Base-by-base conservation (phyloP, 345 rosid genomes). In the Mangifera indica region DNA sequence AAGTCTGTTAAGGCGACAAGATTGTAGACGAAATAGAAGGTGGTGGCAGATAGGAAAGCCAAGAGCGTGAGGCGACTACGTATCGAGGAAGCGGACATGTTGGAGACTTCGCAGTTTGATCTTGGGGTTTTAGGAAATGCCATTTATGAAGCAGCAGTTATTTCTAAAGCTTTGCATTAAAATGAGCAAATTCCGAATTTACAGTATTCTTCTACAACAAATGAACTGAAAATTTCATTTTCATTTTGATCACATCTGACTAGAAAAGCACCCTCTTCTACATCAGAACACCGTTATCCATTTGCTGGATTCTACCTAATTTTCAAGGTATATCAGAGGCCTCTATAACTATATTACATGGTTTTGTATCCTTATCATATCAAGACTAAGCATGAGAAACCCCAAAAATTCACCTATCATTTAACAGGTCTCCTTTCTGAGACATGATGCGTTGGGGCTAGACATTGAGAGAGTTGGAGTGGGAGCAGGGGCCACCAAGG, bases 41-140 rank as follows among this genome's bases (percentile, higher is more conserved):
- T 85, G 71, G 97, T 75, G 70, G 91, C 93, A 7, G 98, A 90
- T 81, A 94, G 89, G 64, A 94, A 67, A 46, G 91, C 91, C 20
- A 92, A 80, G 46, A 94, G 82, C 14, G 93, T 82, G 22, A 92
- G 58, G 67, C 91, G 96, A 52, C 89, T 78, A 29, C 86, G 83
- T 45, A 84, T 58, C 24, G 95, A 85, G 7, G 85, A 81, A 5
- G 81, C 64, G 46, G 88, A 65, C 90, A 87, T 87, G 56, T n/a
- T 64, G 44, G 49, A 61, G 32, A 42, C 13, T 68, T 53, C 22
- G 13, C 42, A 37, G 11, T 34, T 37, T 61, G 62, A 25, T 58
- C 42, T 59, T 49, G 34, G 51, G 25, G 18, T 29, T 55, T 74
- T 63, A 10, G 18, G 37, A 15, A 70, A 24, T n/a, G 17, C 25